Base-by-base conservation (phyloP, 1,284 basidiomycete genomes). In the Pulveroboletus sp. region DNA sequence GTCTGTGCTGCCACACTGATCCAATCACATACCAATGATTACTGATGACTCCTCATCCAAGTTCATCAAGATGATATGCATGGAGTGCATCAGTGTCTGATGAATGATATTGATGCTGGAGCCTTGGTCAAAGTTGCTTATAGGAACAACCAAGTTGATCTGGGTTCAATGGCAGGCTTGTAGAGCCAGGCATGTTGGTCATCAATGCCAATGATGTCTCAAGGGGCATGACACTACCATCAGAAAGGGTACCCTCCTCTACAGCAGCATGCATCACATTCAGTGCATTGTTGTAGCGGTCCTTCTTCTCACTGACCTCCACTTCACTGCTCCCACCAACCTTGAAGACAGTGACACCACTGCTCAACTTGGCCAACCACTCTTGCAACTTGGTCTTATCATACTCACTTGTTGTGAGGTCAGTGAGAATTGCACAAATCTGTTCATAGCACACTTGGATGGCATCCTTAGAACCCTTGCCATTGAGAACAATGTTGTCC, bases 281-380 rank as follows among this genome's bases (percentile, higher is more conserved):
- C 57, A 98, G 83, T 8, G 96, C 96, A 73, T 99, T 96, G 70
- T 99, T 96, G 74, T 97, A 98, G 51, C 96, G 84, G 76, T 98
- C 96, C 87, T 98, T 98, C 92, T 98, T 98, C 84, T 99, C 96
- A 18, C 96, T 85, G 62, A 98, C 96, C 78, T 98, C 96, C 57
- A 98, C 96, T 77, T 98, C 96, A 60, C 84, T 89, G 48, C 87
- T 81, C 43, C 96, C 96, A 59, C 96, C 96, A 64, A 98, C 96
- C 78, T 94, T 95, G 85, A 98, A 98, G 74, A 98, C 96, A 29
- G 96, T 96, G 52, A 98, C 96, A 80, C 96, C 96, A 56, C 96
- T 96, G 43, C 84, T 86, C 56, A 98, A 82, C 84, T 99, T 98
- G 64, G 96, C 96, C 42, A 99, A 84, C 63, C 96, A 91, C 77